Conservation (phyloP, 108 stramenopile genomes). For the Conticribra guillardii region DNA sequence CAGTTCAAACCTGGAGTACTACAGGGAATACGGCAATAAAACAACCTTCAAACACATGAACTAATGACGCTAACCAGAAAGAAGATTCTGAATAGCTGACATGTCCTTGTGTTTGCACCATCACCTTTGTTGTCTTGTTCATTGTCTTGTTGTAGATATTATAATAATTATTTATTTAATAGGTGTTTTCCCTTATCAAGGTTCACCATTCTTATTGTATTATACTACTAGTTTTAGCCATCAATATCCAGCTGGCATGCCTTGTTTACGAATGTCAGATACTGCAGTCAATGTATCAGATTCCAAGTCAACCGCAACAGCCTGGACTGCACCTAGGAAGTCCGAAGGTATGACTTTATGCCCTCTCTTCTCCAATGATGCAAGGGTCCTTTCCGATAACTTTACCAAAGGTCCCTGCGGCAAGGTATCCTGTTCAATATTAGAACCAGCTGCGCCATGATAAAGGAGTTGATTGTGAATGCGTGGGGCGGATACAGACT, state of each 20-base stretch:
- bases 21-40: too few species aligned
- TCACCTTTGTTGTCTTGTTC: background rate
- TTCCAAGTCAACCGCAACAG: slow-evolving; percentile 71
- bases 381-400: slow-evolving; percentile 50
- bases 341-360: slow-evolving; percentile 59
- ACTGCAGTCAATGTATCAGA: slow-evolving; percentile 62
- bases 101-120: too few species aligned
- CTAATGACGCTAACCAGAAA: background rate
- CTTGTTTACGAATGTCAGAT: slow-evolving; percentile 78
- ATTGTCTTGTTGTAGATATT: too few species aligned
- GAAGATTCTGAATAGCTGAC: too few species aligned
- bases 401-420: slow-evolving; percentile 48
- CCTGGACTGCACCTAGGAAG: slow-evolving; percentile 73
- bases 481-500: slow-evolving; percentile 61
- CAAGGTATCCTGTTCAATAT: slow-evolving; percentile 36
- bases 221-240: too few species aligned
- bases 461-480: slow-evolving; percentile 83
- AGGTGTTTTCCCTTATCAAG: too few species aligned
- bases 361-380: slow-evolving; percentile 52
- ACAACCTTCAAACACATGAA: background rate
- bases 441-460: slow-evolving; percentile 50
- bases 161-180: too few species aligned
- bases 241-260: slow-evolving; percentile 70
- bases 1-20: too few species aligned
- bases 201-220: too few species aligned